Evolutionary conservation across 352 stramenopile species (phyloP), one percentile per base, ranked within the genome.

Genomic region (Phytophthora lateralis): DNA sequence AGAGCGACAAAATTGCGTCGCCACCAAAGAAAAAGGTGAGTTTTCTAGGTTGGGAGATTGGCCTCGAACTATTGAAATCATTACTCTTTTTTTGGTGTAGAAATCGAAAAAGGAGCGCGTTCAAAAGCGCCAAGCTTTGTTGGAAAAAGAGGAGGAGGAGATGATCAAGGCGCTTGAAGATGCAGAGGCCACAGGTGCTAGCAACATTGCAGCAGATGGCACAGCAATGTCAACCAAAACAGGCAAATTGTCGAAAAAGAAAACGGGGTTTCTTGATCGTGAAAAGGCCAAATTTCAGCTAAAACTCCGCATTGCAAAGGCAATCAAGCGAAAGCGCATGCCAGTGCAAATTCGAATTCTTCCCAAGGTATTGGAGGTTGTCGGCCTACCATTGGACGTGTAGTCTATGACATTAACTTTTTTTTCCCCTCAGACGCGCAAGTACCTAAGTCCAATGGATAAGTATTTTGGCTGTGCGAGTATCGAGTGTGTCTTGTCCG

Each of bases 321-420:
- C 82, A 2, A 82, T 91, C 20, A 62, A 68, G 11, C 65, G 76
- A 18, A 89, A 82, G 43, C 80, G 78, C 3, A 88, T 91, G 49
- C 80, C 82, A 1, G 55, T 85, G 41, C 84, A 93, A 69, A 67
- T 91, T 17, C 78, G 84, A 1, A 80, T 93, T 21, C 76, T 89
- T 26, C 89, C 80, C 0, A 69, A 43, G 12, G n/a, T 43, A 20
- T 21, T 43, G 15, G 1, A 21, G 4, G 21, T 24, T 24, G 1
- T 24, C 21, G 21, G 6, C 14, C 0, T 20, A 27, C 24, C 43
- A 7, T 27, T 57, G 7, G 6, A 32, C 7, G 27, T 24, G 21
- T 32, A 32, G 27, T 32, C 27, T 10, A 32, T 6, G 27, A 6
- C 8, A 32, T 2, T 32, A 32, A 32, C 27, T 5, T 11, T 11